Conservation (phyloP, 352 stramenopile genomes). For the Pythium scleroteichum region DNA sequence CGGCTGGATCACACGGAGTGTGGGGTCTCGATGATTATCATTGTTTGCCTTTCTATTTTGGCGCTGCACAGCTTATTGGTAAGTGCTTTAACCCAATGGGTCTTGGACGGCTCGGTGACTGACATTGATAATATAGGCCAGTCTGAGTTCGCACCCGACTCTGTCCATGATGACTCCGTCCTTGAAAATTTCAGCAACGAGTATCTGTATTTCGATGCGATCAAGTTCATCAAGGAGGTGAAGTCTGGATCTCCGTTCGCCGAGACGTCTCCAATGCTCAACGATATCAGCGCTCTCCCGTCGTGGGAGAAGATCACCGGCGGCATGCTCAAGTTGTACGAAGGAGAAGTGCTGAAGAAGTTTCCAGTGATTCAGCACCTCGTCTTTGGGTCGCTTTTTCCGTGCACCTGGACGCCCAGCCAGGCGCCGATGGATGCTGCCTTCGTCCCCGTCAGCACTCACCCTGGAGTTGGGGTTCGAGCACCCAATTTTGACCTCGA, state of each 20-base stretch:
- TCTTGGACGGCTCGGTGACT: not conserved
- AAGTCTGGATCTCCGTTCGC: conserved; percentile 91
- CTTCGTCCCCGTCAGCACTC: conserved; percentile 60
- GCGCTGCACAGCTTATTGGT: conserved; percentile 93
- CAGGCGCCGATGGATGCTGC: conserved; percentile 49
- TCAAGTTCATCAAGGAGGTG: conserved; percentile 91
- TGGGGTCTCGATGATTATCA: conserved; percentile 99
- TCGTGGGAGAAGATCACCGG: conserved; percentile 93
- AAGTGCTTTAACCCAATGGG: not conserved
- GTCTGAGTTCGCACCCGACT: conserved; percentile 62
- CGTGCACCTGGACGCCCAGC: conserved; percentile 76
- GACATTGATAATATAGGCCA: conserved; percentile 41
- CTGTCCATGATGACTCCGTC: conserved; percentile 74
- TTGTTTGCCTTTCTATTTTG: conserved; percentile 98
- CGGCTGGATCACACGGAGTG: conserved; percentile 97
- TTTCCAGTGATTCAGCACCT: conserved; percentile 98
- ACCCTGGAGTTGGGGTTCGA: conserved; percentile 57
- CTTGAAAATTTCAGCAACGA: conserved; percentile 63
- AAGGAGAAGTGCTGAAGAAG: conserved; percentile 98
- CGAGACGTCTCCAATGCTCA: conserved; percentile 94
- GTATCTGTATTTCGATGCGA: conserved; percentile 93
- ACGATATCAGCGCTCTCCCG: conserved; percentile 88
- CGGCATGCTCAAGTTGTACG: conserved; percentile 90
- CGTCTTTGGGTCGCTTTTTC: conserved; percentile 95
- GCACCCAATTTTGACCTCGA: conserved; percentile 73